Evolutionary conservation across 208 protist genomes (phyloP).

Genomic region (Crithidia expoeki): DNA sequence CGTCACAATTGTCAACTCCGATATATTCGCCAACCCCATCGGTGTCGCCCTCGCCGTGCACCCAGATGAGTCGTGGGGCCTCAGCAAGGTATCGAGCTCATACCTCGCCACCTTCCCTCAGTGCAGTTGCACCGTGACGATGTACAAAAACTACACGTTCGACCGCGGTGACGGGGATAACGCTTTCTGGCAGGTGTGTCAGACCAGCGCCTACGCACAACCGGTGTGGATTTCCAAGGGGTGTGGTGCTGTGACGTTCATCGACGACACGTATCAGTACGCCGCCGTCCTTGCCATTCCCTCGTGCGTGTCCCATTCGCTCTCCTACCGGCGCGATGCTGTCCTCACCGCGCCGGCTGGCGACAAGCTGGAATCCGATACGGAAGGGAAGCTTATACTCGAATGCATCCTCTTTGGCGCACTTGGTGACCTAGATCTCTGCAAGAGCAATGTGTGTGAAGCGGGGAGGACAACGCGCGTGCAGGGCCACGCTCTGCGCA

Average conservation of each 20-base stretch:
- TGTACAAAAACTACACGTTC: constrained; percentile 11
- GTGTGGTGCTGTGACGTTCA: constrained; percentile 32
- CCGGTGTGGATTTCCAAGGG: constrained; percentile 12
- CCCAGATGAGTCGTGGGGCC: constrained; percentile 18
- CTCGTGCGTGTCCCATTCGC: constrained; percentile 28
- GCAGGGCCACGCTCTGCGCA: constrained; percentile 5
- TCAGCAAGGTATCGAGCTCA: constrained; percentile 14
- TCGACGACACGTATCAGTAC: constrained; percentile 33
- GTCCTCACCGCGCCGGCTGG: constrained; percentile 15
- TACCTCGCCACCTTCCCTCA: constrained; percentile 31
- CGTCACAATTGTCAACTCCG: constrained; percentile 20
- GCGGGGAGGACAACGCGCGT: neutral
- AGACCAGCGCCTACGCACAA: constrained; percentile 13
- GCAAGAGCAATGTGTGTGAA: constrained; percentile 7
- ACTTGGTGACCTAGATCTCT: constrained; percentile 21
- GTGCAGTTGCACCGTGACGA: constrained; percentile 18
- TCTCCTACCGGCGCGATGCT: constrained; percentile 33
- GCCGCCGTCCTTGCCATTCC: constrained; percentile 34
- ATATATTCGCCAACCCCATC: constrained; percentile 47
- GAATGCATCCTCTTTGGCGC: constrained; percentile 24
- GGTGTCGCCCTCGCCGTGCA: constrained; percentile 33
- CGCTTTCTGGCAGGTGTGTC: constrained; percentile 19
- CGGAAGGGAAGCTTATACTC: constrained; percentile 20
- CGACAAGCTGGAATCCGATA: constrained; percentile 11
- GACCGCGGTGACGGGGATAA: neutral